Evolutionary conservation across 2,329 filamentous ascomycete genomes (phyloP).

Genomic region (Cryphonectria parasitica): DNA sequence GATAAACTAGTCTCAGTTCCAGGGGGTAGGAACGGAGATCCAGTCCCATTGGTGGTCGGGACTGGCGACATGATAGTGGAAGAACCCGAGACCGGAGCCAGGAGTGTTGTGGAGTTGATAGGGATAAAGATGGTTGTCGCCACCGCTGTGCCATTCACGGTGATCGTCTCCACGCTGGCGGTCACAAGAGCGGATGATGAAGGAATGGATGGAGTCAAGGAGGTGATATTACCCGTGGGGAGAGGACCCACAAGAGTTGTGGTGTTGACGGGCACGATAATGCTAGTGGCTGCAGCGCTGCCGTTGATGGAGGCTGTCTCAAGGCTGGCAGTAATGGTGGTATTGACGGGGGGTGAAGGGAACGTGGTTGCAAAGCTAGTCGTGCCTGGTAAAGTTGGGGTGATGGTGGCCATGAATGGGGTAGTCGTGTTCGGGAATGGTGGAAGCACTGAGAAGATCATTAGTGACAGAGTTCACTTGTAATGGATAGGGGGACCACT

Average conservation of each 20-base stretch:
- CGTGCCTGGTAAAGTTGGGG: not conserved
- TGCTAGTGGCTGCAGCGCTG: conserved; percentile 15
- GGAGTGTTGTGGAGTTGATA: conserved; percentile 21
- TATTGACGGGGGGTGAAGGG: conserved; percentile 8
- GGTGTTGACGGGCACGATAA: conserved; percentile 14
- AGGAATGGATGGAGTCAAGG: conserved; percentile 11
- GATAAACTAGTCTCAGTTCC: conserved; percentile 16
- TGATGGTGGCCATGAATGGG: conserved; percentile 20
- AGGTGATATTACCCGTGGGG: conserved; percentile 18
- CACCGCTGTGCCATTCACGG: conserved; percentile 23
- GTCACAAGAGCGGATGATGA: conserved; percentile 17
- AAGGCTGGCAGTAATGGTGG: conserved; percentile 16
- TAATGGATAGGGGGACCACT: not conserved
- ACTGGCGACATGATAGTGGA: conserved; percentile 8
- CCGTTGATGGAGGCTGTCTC: conserved; percentile 16
- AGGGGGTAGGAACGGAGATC: conserved; percentile 15
- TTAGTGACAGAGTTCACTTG: not conserved
- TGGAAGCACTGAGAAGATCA: not conserved
- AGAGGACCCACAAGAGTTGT: conserved; percentile 20
- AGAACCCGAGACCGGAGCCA: conserved; percentile 19
- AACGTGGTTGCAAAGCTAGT: not conserved
- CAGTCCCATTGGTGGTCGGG: conserved; percentile 18
- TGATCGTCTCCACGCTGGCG: conserved; percentile 22
- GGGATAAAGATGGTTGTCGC: conserved; percentile 26
- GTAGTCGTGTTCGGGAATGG: conserved; percentile 17